Evolutionary conservation across 106 monocot genomes (phyloP), one percentile per base, ranked within the genome.

Genomic region (Agapanthus africanus): DNA sequence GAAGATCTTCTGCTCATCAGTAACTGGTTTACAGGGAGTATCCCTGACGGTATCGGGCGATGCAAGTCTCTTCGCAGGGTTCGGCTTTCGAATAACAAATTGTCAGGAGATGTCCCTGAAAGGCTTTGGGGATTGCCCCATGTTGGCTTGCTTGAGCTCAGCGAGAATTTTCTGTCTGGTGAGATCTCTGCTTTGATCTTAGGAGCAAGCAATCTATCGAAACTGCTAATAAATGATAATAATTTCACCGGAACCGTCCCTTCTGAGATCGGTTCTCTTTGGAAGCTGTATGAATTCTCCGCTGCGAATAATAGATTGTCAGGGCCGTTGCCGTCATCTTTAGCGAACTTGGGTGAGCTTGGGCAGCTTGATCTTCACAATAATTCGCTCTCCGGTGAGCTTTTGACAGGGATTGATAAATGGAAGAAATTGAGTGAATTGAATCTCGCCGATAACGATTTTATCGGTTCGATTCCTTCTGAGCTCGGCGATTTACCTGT

Each of bases 351-450:
- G 47, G 56, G 47, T 0, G 65, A 77, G 52, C 80, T 94, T 15
- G 71, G 82, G 4, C 75, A 32, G 61, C 80, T 94, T 3, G 70
- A 81, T 70, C 72, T 94, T 0, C 74, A 73, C 23, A 74, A 76
- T 31, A 94, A 94, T 51, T 80, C 71, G 6, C 73, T 94, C 11
- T 77, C 87, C 13, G 90, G 94, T 19, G 72, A 70, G 40, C 37
- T 90, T 37, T 71, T 71, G 0, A 68, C 63, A 8, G 81, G 67
- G 19, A 74, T 87, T 37, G 19, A 63, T 4, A 75, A 64, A 1
- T 84, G 79, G 81, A 78, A 54, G 37, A 87, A 82, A 75, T 83
- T 94, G 27, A 81, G 60, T 14, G 80, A 83, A 59, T 61, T 94
- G 15, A 87, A 85, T 70, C 87, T 94, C 27, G 80, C 78, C 1